Base-by-base conservation (phyloP, 1,284 basidiomycete genomes). In the Sanguinoderma infundibulare region DNA sequence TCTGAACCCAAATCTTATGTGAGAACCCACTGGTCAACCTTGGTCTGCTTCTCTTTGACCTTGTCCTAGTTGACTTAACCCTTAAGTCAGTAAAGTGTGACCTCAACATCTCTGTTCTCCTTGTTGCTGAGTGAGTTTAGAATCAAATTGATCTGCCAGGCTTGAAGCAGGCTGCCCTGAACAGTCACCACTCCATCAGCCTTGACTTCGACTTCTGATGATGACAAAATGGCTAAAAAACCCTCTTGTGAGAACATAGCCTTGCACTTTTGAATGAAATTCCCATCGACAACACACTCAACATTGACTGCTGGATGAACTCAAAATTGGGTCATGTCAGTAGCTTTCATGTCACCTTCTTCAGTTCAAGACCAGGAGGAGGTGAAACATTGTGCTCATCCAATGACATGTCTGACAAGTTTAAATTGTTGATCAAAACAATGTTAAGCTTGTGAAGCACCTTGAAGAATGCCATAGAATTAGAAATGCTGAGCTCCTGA, bases 61-160 rank as follows among this genome's bases (percentile, higher is more conserved):
- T 86, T 83, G 65, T 86, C 79, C 0, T 83, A 83, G 72, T 91
- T 92, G 60, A 95, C 91, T 71, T 94, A 87, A 0, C 94, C 94
- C 74, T 96, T 93, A 51, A 96, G 80, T 10, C 90, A 80, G 40
- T 83, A 81, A 62, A 96, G 72, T 5, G 94, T 94, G 8, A 87
- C 90, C 53, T 94, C 92, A 17, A 92, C 89, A 67, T 91, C 93
- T 0, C 92, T 91, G 3, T 74, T 81, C 61, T 88, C 90, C 8
- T 92, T 86, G 60, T 92, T 87, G 65, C 86, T 90, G 57, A 94
- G 74, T 22, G 89, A 90, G 62, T 93, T 90, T 28, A 91, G 81
- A 34, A 94, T 78, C 32, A 91, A 91, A 67, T 90, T 89, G 69
- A 93, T 77, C 68, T 93, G 91, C 92, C 92, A 94, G 55, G 86